Percentiles rank a stretch among this genome's conserved stretches.
Evolutionary conservation across 306 rosid species (phyloP).

Genomic region (Benincasa hispida): DNA sequence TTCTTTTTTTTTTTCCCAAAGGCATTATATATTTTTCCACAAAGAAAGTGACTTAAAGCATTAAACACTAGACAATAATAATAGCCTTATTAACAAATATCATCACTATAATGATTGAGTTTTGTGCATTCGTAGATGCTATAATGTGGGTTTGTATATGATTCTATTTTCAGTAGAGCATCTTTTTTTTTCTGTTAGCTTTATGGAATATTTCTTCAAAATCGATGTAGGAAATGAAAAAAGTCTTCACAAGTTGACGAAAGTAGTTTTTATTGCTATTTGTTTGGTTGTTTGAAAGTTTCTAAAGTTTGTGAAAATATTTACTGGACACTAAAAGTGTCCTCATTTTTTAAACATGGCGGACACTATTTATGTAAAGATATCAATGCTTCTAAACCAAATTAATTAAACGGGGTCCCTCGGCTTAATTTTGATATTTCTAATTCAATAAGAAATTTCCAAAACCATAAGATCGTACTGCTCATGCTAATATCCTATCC

Average conservation of each 20-base stretch:
- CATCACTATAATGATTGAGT: background rate
- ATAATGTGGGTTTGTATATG: background rate
- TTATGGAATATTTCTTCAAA: background rate
- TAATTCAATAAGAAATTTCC: background rate
- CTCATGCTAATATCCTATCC: background rate
- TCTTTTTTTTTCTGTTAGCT: background rate
- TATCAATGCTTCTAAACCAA: background rate
- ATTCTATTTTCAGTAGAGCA: background rate
- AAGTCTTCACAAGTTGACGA: background rate
- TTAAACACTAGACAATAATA: background rate
- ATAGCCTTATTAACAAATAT: slow-evolving; percentile 1
- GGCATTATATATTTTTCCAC: background rate
- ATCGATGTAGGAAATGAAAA: background rate
- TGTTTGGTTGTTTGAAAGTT: background rate
- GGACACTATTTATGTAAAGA: background rate
- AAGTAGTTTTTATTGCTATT: background rate
- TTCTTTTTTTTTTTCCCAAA: no score
- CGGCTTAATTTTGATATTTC: background rate
- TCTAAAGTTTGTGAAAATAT: background rate
- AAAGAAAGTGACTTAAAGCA: background rate
- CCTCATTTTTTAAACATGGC: background rate
- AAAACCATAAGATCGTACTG: background rate
- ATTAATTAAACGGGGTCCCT: background rate
- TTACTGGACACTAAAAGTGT: background rate
- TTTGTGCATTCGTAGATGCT: background rate